Evolutionary conservation across 768 basidiomycete genomes (phyloP), one percentile per base, ranked within the genome.

Genomic region (Xerocomus potaroensis): DNA sequence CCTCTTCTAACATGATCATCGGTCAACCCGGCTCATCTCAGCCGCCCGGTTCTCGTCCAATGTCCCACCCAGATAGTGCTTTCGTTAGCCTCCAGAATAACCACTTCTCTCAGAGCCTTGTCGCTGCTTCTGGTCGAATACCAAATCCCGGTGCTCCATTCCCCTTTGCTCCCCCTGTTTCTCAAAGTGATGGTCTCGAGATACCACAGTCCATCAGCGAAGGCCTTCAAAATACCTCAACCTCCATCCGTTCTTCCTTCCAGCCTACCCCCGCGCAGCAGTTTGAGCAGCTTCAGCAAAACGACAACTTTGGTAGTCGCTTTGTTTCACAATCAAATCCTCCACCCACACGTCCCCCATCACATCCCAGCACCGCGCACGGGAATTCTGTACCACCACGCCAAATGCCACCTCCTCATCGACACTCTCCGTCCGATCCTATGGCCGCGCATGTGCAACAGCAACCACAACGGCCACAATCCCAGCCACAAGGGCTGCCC

Each of bases 261-360:
- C 73, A 74, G 23, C 59, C 73, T 11, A 84, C 83, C 0, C 82
- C 84, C 2, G 80, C 81, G 3, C 84, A 87, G 57, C 77, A 79
- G 45, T 74, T 76, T 50, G 78, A 78, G 45, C 73, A 80, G 56
- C 79, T 81, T 71, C 74, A 72, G 49, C 66, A 70, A 52, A 52
- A 50, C 44, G 66, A 71, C 38, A 58, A 48, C 29, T 74, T 67
- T 46, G 36, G 51, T 27, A 24, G 55, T 45, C 63, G 66, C 53
- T 74, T 72, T 42, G 62, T 62, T 24, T 45, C 62, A 6, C 71
- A 72, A 62, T 65, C 49, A 62, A 74, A 59, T 61, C 67, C 62
- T 58, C 66, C 64, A 8, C 71, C 62, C 45, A 56, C 72, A 29
- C 71, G 72, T 52, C 72, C 77, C 11, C 71, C 77, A 38, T 74